Conservation (phyloP, 805 yeast species). For the Clavispora vitiphila region DNA sequence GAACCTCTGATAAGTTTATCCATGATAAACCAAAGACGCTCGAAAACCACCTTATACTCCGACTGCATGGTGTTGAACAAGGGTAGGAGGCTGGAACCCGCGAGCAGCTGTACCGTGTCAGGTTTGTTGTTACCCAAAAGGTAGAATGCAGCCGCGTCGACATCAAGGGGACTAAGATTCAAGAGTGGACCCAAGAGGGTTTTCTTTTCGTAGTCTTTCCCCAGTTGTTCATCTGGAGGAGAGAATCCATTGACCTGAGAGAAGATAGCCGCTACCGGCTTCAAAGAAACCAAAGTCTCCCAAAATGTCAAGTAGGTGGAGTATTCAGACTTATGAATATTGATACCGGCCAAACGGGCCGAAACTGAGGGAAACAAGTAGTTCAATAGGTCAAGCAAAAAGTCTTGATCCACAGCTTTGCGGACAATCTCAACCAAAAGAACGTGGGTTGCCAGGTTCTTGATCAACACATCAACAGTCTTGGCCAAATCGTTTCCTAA, state of each 20-base stretch:
- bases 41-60: conserved; percentile 55
- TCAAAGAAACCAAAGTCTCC: conserved; percentile 55
- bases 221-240: conserved; percentile 35
- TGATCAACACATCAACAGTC: conserved; percentile 23
- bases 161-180: conserved; percentile 66
- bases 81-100: conserved; percentile 50
- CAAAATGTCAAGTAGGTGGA: conserved; percentile 49
- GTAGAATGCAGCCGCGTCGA: conserved; percentile 42
- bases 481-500: conserved; percentile 32
- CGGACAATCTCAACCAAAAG: conserved; percentile 54
- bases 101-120: conserved; percentile 30
- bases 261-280: conserved; percentile 56
- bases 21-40: conserved; percentile 62
- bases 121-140: conserved; percentile 28
- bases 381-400: conserved; percentile 54
- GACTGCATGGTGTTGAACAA: conserved; percentile 38
- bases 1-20: conserved; percentile 77
- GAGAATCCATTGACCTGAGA: conserved; percentile 55
- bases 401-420: conserved; percentile 63
- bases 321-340: conserved; percentile 49
- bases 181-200: conserved; percentile 77
- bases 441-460: conserved; percentile 8
- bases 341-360: conserved; percentile 28
- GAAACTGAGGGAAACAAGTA: conserved; percentile 46
- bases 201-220: conserved; percentile 51